Conservation (phyloP, 345 rosid species). For the Bretschneidera sinensis region DNA sequence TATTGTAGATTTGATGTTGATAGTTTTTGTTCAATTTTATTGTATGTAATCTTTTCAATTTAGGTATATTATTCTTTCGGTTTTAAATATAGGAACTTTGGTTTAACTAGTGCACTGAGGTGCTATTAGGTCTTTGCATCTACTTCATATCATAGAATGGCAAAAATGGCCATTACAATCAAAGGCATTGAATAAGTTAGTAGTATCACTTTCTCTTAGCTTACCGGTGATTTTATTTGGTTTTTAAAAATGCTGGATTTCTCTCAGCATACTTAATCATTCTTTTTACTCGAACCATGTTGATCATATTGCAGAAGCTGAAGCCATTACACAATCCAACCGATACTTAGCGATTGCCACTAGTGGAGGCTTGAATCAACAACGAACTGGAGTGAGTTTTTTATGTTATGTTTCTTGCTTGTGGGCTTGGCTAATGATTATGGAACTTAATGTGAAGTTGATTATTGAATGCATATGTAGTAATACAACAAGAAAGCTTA, state of each 20-base stretch:
- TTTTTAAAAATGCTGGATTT: neutral
- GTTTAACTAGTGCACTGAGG: neutral
- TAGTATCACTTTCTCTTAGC: neutral
- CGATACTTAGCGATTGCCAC: constrained; percentile 76
- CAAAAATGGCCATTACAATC: neutral
- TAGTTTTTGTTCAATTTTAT: no score
- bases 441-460: neutral
- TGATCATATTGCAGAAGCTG: constrained; percentile 45
- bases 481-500: no score
- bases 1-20: no score
- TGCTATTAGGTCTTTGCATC: neutral
- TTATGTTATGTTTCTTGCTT: neutral
- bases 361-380: constrained; percentile 95
- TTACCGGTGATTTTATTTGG: no score
- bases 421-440: neutral
- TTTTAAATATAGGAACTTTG: neutral
- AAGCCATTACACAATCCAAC: constrained; percentile 39
- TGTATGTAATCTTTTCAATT: neutral
- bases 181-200: neutral
- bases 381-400: constrained; percentile 78
- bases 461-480: no score
- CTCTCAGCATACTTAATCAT: no score
- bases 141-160: no score
- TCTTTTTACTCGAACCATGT: neutral
- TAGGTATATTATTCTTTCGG: neutral